phyloP scores from a whole-genome alignment of 805 yeast species.

The Candida nonsorbophila region DNA sequence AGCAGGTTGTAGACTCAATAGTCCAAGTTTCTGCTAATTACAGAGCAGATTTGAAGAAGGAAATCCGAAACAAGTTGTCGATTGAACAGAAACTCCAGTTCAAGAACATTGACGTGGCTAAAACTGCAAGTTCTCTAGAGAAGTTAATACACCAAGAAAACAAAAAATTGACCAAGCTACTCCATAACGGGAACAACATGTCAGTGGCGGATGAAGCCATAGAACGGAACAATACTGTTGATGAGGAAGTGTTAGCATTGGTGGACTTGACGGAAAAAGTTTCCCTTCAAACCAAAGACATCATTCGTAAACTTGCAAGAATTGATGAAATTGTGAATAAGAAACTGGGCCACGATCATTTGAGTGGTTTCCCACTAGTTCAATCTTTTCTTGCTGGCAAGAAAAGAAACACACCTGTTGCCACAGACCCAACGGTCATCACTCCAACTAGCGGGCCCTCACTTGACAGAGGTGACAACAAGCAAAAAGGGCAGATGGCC shows the following conservation, averaged over 20 bases:
- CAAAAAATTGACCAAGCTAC: conserved; percentile 2
- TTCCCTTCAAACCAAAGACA: conserved; percentile 9
- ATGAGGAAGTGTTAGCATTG: conserved; percentile 9
- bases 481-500: too few relatives aligned
- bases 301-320: conserved; percentile 8
- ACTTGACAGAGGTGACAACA: too few relatives aligned
- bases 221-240: conserved; percentile 4
- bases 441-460: too few relatives aligned
- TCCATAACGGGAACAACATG: conserved; percentile 8
- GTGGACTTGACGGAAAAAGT: conserved; percentile 6
- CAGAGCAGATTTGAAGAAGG: conserved; percentile 30
- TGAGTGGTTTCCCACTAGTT: too few relatives aligned
- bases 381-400: too few relatives aligned
- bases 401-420: too few relatives aligned
- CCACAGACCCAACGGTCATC: too few relatives aligned
- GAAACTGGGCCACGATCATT: too few relatives aligned
- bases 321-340: conserved; percentile 8
- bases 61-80: conserved; percentile 26
- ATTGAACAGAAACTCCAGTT: conserved; percentile 37
- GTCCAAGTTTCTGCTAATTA: conserved; percentile 23
- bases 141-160: conserved; percentile 6
- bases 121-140: conserved; percentile 17
- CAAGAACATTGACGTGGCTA: conserved; percentile 32
- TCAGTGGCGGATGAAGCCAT: conserved; percentile 2
- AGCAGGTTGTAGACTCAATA: conserved; percentile 22